Base-by-base conservation (phyloP, 352 stramenopile species). In the Globisporangium mamillatum region DNA sequence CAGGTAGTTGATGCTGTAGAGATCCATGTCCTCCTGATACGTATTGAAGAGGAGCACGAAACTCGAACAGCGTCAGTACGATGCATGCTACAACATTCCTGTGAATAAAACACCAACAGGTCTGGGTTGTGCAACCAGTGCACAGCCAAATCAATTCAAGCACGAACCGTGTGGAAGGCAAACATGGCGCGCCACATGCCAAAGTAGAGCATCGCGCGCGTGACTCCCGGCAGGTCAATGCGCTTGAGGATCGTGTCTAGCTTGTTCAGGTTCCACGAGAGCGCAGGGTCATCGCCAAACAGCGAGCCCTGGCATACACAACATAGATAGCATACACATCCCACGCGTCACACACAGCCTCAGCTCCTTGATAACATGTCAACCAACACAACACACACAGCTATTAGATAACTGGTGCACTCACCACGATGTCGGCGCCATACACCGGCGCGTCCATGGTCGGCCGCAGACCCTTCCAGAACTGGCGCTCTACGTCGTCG, bases 101-200 rank as follows among this genome's bases (percentile, higher is more conserved):
- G 3, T 4, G 6, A 57, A n/a, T 4, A 57, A 0, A 1, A 14
- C 14, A 59, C 25, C 53, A 52, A 50, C 44, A 24, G 32, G 32
- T 27, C 48, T 55, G 29, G 29, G 29, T 7, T 4, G 48, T 16
- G n/a, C 8, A 55, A 55, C n/a, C 48, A 55, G n/a, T 14, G 46
- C 46, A 20, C 22, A 53, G 46, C 52, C 7, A 57, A 10, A 36
- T 16, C 48, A 29, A 2, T 46, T 46, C 14, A 20, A 16, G 7
- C 10, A 56, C 74, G 44, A 68, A 90, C 84, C 57, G 90, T 97
- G 71, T 98, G 94, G 68, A 96, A 97, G 0, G 94, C 90, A 71
- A 98, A 98, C 86, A 98, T 97, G 65, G 92, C 88, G 14, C 90
- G 77, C 93, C 93, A 98, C 87, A 97, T 98, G 72, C 93, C 93